Percentiles rank a stretch among this genome's conserved stretches.
These are phyloP conservation scores for Trypanosoma scelopori DNA, from an alignment of 208 protist species.

Conservation along the genomic window DNA sequence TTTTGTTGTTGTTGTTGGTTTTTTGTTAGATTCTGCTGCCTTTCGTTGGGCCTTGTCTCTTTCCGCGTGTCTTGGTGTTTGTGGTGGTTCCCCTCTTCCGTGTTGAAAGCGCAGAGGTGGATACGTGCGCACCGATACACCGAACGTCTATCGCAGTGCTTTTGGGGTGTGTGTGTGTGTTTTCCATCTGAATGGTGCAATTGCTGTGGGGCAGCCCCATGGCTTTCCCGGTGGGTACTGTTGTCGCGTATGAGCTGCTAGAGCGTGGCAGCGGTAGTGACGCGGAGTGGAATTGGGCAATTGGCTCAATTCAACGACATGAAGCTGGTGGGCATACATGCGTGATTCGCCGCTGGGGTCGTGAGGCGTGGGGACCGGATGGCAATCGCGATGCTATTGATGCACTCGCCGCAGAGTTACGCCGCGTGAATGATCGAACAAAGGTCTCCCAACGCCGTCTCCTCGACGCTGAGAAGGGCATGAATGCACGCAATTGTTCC, in stretches of 20 bases:
- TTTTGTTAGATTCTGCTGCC: too few species aligned
- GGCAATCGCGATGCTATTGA: background rate
- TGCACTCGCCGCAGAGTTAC: slow-evolving; percentile 2
- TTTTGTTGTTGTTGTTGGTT: too few species aligned
- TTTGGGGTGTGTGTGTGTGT: slow-evolving; percentile 9
- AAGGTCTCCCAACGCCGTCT: slow-evolving; percentile 2
- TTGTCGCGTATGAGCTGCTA: slow-evolving; percentile 27
- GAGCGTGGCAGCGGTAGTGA: background rate
- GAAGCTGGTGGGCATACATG: slow-evolving; percentile 3
- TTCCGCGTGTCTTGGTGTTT: too few species aligned
- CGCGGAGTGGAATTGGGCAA: slow-evolving; percentile 19
- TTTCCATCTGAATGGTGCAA: background rate
- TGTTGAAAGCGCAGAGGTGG: too few species aligned
- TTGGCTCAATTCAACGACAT: slow-evolving; percentile 17
- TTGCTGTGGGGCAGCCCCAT: background rate
- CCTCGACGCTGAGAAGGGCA: slow-evolving; percentile 7
- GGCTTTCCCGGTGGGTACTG: slow-evolving; percentile 4
- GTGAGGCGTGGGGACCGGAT: slow-evolving; percentile 6
- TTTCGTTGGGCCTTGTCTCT: too few species aligned
- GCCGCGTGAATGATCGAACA: slow-evolving; percentile 7
- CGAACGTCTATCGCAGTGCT: too few species aligned
- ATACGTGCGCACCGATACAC: too few species aligned
- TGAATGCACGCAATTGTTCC: background rate
- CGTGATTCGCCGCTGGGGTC: slow-evolving; percentile 13
- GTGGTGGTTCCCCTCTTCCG: too few species aligned